A percentile compares a stretch with the other conserved stretches of the same genome.
phyloP scores from a whole-genome alignment of 768 basidiomycete genomes.

The Suillus ampliporus region DNA sequence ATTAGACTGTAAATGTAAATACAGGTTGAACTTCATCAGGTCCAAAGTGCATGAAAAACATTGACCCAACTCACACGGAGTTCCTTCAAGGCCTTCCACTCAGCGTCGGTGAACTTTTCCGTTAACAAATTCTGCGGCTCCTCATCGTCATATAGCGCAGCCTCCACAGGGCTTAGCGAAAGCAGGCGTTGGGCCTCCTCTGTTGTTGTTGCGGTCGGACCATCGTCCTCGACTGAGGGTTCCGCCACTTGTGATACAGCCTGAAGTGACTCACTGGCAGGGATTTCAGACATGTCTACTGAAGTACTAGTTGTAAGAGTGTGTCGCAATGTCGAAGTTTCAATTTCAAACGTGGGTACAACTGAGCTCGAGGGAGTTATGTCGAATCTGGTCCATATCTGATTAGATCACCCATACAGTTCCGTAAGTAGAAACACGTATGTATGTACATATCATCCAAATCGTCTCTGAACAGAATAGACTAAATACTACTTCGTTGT shows the following conservation, averaged over 20 bases:
- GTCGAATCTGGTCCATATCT: no score
- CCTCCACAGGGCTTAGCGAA: background rate
- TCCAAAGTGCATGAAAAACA: background rate
- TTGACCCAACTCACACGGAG: slow-evolving; percentile 58
- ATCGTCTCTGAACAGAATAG: background rate
- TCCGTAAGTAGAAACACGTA: slow-evolving; percentile 1
- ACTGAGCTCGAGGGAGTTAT: no score
- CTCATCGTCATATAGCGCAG: slow-evolving; percentile 20
- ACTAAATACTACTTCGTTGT: background rate
- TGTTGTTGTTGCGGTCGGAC: slow-evolving; percentile 2
- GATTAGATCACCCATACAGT: background rate
- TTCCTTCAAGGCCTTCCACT: slow-evolving; percentile 72
- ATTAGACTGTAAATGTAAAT: slow-evolving; percentile 28
- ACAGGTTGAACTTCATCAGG: slow-evolving; percentile 14
- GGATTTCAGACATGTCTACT: slow-evolving; percentile 7
- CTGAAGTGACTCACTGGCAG: slow-evolving; percentile 5
- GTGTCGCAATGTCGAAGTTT: background rate
- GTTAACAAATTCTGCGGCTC: slow-evolving; percentile 79
- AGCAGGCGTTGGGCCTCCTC: slow-evolving; percentile 3
- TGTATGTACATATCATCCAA: background rate
- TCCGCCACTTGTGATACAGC: background rate
- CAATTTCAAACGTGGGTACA: background rate
- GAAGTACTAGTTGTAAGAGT: background rate
- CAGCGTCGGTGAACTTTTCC: slow-evolving; percentile 67
- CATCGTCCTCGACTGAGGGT: slow-evolving; percentile 6